Evolutionary conservation across 352 stramenopile species (phyloP).

Genomic region (Pythium aristosporum): DNA sequence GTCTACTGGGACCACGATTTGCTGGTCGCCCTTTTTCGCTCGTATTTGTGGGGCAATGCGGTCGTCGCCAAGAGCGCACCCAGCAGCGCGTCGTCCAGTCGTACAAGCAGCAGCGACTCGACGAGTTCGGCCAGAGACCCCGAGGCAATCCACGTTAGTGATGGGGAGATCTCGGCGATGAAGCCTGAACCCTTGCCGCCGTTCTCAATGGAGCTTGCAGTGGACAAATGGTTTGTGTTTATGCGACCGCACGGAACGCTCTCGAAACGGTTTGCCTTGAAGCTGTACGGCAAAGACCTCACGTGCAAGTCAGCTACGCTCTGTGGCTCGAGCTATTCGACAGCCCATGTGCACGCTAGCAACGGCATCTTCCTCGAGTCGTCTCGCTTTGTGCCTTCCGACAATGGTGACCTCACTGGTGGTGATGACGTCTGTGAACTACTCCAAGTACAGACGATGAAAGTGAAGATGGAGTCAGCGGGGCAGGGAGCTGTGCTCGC

Average conservation of each 20-base stretch:
- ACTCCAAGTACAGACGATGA: conserved; percentile 33
- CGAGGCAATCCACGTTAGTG: neutral
- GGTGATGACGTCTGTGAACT: conserved; percentile 48
- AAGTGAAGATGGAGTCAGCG: conserved; percentile 39
- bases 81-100: conserved; percentile 35
- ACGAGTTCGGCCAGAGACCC: neutral
- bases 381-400: conserved; percentile 30
- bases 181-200: conserved; percentile 8
- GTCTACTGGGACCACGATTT: conserved; percentile 78
- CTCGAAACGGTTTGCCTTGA: conserved; percentile 44
- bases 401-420: neutral
- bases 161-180: neutral
- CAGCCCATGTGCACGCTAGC: conserved; percentile 35
- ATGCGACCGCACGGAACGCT: conserved; percentile 44
- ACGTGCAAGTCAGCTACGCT: conserved; percentile 44
- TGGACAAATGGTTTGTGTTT: conserved; percentile 60
- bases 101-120: conserved; percentile 29
- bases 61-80: conserved; percentile 27
- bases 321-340: conserved; percentile 28
- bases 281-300: conserved; percentile 39
- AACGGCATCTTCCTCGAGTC: conserved; percentile 45
- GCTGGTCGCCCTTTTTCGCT: conserved; percentile 54
- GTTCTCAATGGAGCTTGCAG: conserved; percentile 41
- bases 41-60: conserved; percentile 43
- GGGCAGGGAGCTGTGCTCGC: conserved; percentile 37